These are phyloP conservation scores for Dissophora globulifera DNA, from an alignment of 192 early-diverging fungal species.

Conservation along the genomic window DNA sequence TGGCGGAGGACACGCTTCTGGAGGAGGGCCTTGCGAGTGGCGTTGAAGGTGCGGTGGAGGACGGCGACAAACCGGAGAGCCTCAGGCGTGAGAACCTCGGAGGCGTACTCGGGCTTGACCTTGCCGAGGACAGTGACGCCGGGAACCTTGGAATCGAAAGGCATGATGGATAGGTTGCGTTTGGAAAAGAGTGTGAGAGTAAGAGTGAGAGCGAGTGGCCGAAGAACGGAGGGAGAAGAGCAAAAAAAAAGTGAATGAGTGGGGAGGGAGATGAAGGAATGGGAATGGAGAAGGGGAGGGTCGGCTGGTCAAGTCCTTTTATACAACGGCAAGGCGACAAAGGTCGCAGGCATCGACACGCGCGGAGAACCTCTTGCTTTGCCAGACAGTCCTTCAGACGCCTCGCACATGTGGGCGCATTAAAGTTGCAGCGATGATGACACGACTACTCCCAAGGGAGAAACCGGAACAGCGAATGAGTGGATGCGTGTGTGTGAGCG, in stretches of 20 bases:
- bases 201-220: not conserved
- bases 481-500: too few relatives aligned
- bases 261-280: not conserved
- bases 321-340: too few relatives aligned
- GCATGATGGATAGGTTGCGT: slow-evolving; percentile 8
- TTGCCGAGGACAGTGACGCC: slow-evolving; percentile 80
- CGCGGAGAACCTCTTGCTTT: not conserved
- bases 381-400: not conserved
- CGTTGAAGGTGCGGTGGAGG: slow-evolving; percentile 92
- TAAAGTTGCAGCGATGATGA: too few relatives aligned
- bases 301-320: too few relatives aligned
- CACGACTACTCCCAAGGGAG: not conserved
- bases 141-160: slow-evolving; percentile 62
- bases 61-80: slow-evolving; percentile 89
- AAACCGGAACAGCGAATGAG: slow-evolving; percentile 3
- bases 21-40: slow-evolving; percentile 88
- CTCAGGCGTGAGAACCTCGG: slow-evolving; percentile 82
- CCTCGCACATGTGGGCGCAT: too few relatives aligned
- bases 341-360: too few relatives aligned
- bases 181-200: slow-evolving; percentile 1
- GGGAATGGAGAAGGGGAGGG: too few relatives aligned
- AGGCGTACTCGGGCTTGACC: slow-evolving; percentile 67
- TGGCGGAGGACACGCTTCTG: slow-evolving; percentile 82
- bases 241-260: not conserved
- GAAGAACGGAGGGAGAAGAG: slow-evolving; percentile 6